Conservation (phyloP, 2,329 filamentous ascomycete species). For the Graphilbum fragrans region DNA sequence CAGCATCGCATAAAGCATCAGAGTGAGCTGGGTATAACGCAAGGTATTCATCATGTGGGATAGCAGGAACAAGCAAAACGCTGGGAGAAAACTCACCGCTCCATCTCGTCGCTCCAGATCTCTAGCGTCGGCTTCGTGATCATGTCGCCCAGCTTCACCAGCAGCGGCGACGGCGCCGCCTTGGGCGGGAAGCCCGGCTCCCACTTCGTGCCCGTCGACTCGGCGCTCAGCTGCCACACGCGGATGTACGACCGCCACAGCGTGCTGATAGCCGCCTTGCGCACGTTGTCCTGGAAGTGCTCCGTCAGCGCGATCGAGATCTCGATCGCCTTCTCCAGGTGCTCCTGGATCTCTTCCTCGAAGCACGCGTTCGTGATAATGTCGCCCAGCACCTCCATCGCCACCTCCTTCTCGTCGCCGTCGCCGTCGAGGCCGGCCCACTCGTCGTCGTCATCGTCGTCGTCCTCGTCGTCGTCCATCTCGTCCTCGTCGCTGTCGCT, state of each 20-base stretch:
- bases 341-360: conserved; percentile 60
- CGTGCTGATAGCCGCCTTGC: conserved; percentile 82
- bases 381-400: conserved; percentile 87
- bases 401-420: conserved; percentile 93
- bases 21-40: conserved; percentile 99
- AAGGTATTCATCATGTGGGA: conserved; percentile 72
- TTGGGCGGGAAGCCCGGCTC: conserved; percentile 75
- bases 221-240: conserved; percentile 78
- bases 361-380: conserved; percentile 77
- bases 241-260: conserved; percentile 89
- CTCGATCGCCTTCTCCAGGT: conserved; percentile 80
- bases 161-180: conserved; percentile 63
- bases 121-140: conserved; percentile 74
- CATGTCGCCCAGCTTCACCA: conserved; percentile 76
- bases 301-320: conserved; percentile 70
- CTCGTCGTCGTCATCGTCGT: conserved; percentile 68
- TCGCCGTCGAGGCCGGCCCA: conserved; percentile 75
- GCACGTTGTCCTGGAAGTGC: conserved; percentile 85
- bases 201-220: conserved; percentile 72
- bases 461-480: conserved; percentile 45
- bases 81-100: conserved; percentile 63
- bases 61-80: conserved; percentile 27
- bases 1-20: conserved; percentile 84
- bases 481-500: conserved; percentile 45
- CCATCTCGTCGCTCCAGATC: conserved; percentile 80